Evolutionary conservation across 305 asterid genomes (phyloP).

Genomic region (Fraxinus xanthoxyloides): DNA sequence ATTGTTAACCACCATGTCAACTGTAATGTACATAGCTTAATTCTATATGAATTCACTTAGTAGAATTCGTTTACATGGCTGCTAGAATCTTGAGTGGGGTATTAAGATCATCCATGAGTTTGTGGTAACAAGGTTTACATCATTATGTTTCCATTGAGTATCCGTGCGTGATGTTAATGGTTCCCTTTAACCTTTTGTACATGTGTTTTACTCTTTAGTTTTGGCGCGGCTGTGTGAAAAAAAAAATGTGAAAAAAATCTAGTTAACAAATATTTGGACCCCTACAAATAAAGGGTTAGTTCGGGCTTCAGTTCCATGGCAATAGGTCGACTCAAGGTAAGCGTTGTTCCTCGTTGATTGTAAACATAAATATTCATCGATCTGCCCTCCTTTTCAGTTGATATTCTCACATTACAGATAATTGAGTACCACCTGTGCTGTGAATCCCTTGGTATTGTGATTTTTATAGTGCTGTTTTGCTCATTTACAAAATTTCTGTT

Average conservation of each 20-base stretch:
- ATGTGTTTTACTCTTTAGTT: not conserved
- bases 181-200: not conserved
- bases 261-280: not conserved
- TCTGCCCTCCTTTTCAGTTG: not conserved
- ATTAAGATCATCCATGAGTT: not conserved
- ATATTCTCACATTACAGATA: not conserved
- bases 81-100: not conserved
- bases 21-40: too few species aligned
- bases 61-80: not conserved
- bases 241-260: not conserved
- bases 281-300: not conserved
- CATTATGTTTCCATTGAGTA: not conserved
- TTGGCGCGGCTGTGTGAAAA: not conserved
- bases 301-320: not conserved
- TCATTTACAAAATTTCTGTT: not conserved
- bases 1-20: too few species aligned
- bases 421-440: not conserved
- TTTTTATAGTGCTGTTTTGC: not conserved
- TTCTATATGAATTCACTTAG: not conserved
- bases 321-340: not conserved
- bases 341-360: not conserved
- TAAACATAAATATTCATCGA: not conserved
- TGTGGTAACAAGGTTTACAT: not conserved
- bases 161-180: not conserved
- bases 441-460: not conserved